Evolutionary conservation across 352 stramenopile genomes (phyloP).

Genomic region (Pythium sp.): DNA sequence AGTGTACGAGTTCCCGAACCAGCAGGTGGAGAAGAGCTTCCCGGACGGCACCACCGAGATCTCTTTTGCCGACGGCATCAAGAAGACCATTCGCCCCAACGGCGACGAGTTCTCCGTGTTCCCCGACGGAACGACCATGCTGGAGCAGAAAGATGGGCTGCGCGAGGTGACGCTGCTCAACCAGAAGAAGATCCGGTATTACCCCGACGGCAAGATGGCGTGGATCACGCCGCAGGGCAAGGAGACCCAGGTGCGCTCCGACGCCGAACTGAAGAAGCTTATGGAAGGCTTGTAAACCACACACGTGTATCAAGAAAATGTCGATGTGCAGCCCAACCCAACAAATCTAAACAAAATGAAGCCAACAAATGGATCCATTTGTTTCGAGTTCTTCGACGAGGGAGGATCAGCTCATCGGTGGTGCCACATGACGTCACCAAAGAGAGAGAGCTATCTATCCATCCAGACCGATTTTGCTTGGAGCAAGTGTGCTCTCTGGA

Average conservation of each 20-base stretch:
- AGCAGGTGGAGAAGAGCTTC: conserved; percentile 93
- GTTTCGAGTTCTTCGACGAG: background rate
- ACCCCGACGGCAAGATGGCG: conserved; percentile 67
- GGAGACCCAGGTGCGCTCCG: conserved; percentile 58
- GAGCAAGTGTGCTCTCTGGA: background rate
- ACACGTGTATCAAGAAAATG: background rate
- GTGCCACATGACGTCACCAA: background rate
- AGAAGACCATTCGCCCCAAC: conserved; percentile 78
- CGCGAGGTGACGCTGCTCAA: conserved; percentile 81
- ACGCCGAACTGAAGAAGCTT: conserved; percentile 57
- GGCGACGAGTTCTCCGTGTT: conserved; percentile 82
- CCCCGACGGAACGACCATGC: conserved; percentile 79
- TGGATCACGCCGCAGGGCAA: conserved; percentile 42
- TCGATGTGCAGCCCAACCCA: too few relatives aligned
- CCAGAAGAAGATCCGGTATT: conserved; percentile 68
- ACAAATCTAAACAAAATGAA: too few relatives aligned
- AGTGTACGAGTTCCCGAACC: conserved; percentile 96
- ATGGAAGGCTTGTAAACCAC: conserved; percentile 30
- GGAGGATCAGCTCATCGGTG: background rate
- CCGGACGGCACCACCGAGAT: conserved; percentile 93
- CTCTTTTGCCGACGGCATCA: conserved; percentile 92
- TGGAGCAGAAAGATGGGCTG: conserved; percentile 65
- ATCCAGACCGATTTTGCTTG: background rate
- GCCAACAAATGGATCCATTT: background rate
- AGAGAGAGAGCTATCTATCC: background rate